A percentile compares a stretch with the other conserved stretches of the same genome.
Evolutionary conservation across 352 stramenopile genomes (phyloP).

Genomic region (Salisapilia sapeloensis): DNA sequence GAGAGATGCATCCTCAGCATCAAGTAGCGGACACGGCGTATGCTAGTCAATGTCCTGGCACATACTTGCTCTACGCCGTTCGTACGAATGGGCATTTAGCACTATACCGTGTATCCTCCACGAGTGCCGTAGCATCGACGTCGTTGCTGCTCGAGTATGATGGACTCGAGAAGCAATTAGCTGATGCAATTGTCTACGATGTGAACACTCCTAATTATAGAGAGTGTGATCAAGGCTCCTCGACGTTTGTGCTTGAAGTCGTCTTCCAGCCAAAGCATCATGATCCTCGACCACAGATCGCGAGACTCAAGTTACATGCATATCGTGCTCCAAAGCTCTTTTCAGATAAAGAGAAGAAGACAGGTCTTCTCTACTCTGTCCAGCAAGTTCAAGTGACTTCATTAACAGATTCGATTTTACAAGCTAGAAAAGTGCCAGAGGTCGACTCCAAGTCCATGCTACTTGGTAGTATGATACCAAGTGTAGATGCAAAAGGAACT

Average conservation of each 20-base stretch:
- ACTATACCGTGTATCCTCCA: conserved; percentile 40
- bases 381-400: no score
- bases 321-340: conserved; percentile 7
- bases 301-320: conserved; percentile 35
- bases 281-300: conserved; percentile 28
- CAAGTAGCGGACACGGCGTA: no score
- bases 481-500: no score
- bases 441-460: no score
- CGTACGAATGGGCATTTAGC: conserved; percentile 56
- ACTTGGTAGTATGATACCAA: no score
- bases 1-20: no score
- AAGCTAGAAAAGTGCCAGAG: no score
- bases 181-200: conserved; percentile 26
- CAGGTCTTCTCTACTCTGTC: no score
- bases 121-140: no score
- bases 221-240: conserved; percentile 35
- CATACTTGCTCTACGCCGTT: conserved; percentile 37
- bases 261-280: conserved; percentile 24
- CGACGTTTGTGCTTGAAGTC: conserved; percentile 36
- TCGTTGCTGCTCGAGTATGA: conserved; percentile 33
- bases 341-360: conserved; percentile 7
- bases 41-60: conserved; percentile 1
- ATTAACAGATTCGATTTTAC: no score
- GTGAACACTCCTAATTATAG: conserved; percentile 7
- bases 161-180: conserved; percentile 25